Percentiles rank a stretch among this genome's conserved stretches.
Evolutionary conservation across 202 grass and related monocot species (phyloP).

Genomic region (Schoenoplectus triqueter): DNA sequence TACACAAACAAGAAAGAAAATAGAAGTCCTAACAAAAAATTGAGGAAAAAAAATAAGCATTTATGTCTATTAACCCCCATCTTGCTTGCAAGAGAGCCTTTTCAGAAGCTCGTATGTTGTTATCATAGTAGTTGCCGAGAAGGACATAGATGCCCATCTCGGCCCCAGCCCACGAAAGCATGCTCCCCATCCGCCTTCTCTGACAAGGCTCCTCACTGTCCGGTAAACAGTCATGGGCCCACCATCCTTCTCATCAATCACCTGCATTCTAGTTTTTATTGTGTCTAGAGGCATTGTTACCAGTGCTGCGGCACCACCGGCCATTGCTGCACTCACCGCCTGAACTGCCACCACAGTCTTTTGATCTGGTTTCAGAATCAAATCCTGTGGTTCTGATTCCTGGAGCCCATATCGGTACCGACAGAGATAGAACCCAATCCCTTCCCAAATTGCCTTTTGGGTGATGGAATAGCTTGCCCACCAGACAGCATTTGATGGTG

Average conservation of each 20-base stretch:
- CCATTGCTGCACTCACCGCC: slow-evolving; percentile 69
- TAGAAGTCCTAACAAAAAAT: slow-evolving; percentile 41
- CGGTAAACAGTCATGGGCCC: slow-evolving; percentile 57
- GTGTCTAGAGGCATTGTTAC: slow-evolving; percentile 95
- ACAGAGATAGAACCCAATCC: slow-evolving; percentile 69
- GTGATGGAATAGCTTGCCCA: slow-evolving; percentile 86
- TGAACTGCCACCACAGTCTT: slow-evolving; percentile 82
- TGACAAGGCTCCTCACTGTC: slow-evolving; percentile 64
- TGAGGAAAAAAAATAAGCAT: slow-evolving; percentile 40
- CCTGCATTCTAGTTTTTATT: slow-evolving; percentile 95
- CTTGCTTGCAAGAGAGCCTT: slow-evolving; percentile 72
- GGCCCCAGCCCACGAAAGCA: slow-evolving; percentile 88
- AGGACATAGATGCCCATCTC: slow-evolving; percentile 92
- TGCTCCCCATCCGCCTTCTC: slow-evolving; percentile 79
- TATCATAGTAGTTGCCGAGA: slow-evolving; percentile 91
- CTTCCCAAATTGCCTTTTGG: slow-evolving; percentile 79
- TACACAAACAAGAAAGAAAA: slow-evolving; percentile 45
- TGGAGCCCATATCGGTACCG: slow-evolving; percentile 63
- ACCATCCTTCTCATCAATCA: slow-evolving; percentile 63
- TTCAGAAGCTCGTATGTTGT: slow-evolving; percentile 96
- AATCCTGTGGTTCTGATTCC: slow-evolving; percentile 53
- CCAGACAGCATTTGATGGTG: slow-evolving; percentile 92
- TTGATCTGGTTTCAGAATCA: slow-evolving; percentile 54
- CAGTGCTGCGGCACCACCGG: slow-evolving; percentile 64
- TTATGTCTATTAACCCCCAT: slow-evolving; percentile 50